phyloP scores from a whole-genome alignment of 1,284 basidiomycete species.

The Cerrena zonata region DNA sequence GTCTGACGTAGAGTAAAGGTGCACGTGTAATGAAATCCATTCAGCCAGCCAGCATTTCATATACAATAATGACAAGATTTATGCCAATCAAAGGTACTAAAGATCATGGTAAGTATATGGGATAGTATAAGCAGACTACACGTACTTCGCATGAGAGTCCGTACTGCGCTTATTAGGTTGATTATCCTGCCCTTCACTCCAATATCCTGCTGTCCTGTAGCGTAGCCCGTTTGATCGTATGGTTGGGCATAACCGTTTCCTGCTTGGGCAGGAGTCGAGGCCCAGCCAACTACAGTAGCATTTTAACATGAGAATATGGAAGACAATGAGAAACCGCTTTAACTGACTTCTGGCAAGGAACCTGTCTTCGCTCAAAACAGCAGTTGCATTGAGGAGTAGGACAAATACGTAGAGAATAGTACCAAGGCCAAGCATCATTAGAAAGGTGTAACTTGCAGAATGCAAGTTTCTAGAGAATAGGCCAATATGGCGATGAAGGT shows the following conservation, averaged over 20 bases:
- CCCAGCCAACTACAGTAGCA: slow-evolving; percentile 85
- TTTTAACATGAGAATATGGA: slow-evolving; percentile 9
- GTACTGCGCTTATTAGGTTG: slow-evolving; percentile 87
- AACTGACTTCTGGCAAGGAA: slow-evolving; percentile 89
- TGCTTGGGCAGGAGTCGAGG: slow-evolving; percentile 58
- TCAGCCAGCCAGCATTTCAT: slow-evolving; percentile 63
- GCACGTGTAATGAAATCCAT: slow-evolving; percentile 1
- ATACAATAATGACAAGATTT: slow-evolving; percentile 78
- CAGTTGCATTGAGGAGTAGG: slow-evolving; percentile 87
- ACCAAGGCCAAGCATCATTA: slow-evolving; percentile 45
- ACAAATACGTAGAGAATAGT: slow-evolving; percentile 69
- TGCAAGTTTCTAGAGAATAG: neutral
- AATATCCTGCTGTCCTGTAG: slow-evolving; percentile 49
- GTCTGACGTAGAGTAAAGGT: too few species aligned
- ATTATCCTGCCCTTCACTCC: slow-evolving; percentile 83
- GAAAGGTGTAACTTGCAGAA: neutral
- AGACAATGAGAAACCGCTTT: slow-evolving; percentile 1
- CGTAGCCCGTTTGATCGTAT: slow-evolving; percentile 62
- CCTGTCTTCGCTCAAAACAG: slow-evolving; percentile 90
- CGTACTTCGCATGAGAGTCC: slow-evolving; percentile 92
- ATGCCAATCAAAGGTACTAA: slow-evolving; percentile 82
- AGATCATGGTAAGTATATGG: slow-evolving; percentile 6
- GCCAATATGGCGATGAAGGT: neutral
- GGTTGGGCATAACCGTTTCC: slow-evolving; percentile 58
- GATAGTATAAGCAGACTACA: slow-evolving; percentile 13